Evolutionary conservation across 164 flowering plant species (phyloP).

Genomic region (Sedum album): DNA sequence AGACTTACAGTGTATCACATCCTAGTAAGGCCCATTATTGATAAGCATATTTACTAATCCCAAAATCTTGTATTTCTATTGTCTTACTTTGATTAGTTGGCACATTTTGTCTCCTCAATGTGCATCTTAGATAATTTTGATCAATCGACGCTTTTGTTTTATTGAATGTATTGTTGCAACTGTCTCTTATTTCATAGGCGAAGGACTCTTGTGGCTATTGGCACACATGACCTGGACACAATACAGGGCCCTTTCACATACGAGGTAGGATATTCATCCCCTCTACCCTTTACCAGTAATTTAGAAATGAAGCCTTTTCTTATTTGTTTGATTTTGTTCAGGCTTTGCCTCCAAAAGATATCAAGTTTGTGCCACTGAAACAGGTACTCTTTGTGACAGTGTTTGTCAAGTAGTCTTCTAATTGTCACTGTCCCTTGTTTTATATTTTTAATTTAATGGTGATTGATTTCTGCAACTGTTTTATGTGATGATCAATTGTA

Average conservation of each 20-base stretch:
- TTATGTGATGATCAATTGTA: conserved; percentile 12
- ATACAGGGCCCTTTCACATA: conserved; percentile 86
- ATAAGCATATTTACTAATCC: neutral
- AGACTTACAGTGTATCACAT: neutral
- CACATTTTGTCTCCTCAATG: neutral
- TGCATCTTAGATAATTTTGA: neutral
- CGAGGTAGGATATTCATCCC: conserved; percentile 46
- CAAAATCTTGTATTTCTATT: neutral
- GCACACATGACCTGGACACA: conserved; percentile 96
- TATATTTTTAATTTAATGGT: neutral
- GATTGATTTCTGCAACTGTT: neutral
- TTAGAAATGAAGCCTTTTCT: neutral
- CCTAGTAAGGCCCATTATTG: neutral
- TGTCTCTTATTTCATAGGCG: conserved; percentile 33
- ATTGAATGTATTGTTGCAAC: neutral
- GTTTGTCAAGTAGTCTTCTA: conserved; percentile 5
- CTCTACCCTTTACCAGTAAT: neutral
- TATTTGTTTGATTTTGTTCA: conserved; percentile 24
- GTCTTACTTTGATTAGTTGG: neutral
- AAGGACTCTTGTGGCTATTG: conserved; percentile 91
- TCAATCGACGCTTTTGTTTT: neutral
- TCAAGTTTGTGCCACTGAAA: conserved; percentile 84
- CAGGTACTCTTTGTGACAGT: conserved; percentile 45
- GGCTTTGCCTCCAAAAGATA: conserved; percentile 82
- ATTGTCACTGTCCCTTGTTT: neutral